Conservation (phyloP, 176 grass and related monocot genomes). For the Dactylis glomerata region DNA sequence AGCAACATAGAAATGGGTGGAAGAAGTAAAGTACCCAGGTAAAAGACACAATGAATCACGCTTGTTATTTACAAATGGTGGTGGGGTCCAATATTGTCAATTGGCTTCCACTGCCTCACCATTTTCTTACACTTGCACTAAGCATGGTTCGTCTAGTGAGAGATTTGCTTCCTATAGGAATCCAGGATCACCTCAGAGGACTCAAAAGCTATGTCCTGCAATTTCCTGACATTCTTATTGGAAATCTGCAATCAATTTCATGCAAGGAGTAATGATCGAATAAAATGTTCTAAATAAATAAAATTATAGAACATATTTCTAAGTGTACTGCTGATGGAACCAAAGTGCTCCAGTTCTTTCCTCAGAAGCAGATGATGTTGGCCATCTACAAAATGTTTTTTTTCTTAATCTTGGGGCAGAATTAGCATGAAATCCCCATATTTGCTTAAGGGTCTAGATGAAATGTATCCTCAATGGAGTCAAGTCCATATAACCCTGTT, state of each 20-base stretch:
- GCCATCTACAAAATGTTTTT: neutral
- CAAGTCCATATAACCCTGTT: neutral
- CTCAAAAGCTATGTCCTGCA: neutral
- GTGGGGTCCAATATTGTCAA: neutral
- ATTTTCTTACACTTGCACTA: neutral
- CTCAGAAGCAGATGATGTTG: neutral
- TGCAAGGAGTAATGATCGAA: neutral
- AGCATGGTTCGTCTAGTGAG: neutral
- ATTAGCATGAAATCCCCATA: neutral
- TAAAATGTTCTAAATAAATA: neutral
- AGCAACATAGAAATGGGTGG: slow-evolving; percentile 1
- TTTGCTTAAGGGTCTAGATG: neutral
- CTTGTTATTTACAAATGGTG: neutral
- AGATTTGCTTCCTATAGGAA: neutral
- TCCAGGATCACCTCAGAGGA: neutral
- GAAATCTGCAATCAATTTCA: neutral
- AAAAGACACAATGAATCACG: neutral
- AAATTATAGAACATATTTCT: neutral
- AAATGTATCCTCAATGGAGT: neutral
- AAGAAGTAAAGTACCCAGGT: neutral
- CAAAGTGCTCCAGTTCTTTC: neutral
- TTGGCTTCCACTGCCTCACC: neutral
- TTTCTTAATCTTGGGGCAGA: neutral
- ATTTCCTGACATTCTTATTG: neutral
- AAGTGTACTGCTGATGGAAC: neutral